Conservation (phyloP, 257 asterid species). For the Handroanthus guayacan region DNA sequence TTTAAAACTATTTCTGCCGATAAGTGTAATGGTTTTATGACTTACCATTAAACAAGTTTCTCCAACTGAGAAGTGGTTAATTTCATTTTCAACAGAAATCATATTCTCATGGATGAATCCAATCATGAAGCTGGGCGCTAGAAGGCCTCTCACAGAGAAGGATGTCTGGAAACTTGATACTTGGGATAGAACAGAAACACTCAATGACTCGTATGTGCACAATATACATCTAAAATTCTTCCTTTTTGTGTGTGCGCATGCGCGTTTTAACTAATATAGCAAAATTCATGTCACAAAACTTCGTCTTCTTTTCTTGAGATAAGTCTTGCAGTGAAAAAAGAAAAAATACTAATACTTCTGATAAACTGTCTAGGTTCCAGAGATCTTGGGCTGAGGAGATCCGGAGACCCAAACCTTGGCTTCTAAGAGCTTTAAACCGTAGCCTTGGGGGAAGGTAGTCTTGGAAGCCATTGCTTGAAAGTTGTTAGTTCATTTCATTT, state of each 20-base stretch:
- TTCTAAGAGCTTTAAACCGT: constrained; percentile 82
- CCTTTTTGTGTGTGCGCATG: not conserved
- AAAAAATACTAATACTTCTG: constrained; percentile 18
- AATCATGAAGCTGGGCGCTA: constrained; percentile 86
- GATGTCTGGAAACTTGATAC: constrained; percentile 98
- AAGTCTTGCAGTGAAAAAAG: not conserved
- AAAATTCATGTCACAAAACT: not conserved
- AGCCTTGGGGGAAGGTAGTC: constrained; percentile 95
- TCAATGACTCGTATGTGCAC: constrained; percentile 65
- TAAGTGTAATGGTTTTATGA: constrained; percentile 26
- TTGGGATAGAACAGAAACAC: constrained; percentile 95
- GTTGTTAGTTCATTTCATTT: constrained; percentile 31
- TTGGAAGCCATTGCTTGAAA: constrained; percentile 27
- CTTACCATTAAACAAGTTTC: constrained; percentile 1
- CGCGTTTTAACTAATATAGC: not conserved
- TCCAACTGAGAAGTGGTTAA: constrained; percentile 33
- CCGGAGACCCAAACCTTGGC: constrained; percentile 89
- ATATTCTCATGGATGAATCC: constrained; percentile 81
- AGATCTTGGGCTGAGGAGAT: constrained; percentile 83
- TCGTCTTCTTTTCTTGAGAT: not conserved
- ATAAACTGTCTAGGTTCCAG: constrained; percentile 70
- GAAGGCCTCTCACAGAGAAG: constrained; percentile 89
- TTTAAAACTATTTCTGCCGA: not conserved
- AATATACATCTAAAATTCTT: not conserved
- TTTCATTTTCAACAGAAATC: constrained; percentile 55